Evolutionary conservation across 768 basidiomycete genomes (phyloP), one percentile per base, ranked within the genome.

Genomic region (Tylopilus plumbeoviolaceoides): DNA sequence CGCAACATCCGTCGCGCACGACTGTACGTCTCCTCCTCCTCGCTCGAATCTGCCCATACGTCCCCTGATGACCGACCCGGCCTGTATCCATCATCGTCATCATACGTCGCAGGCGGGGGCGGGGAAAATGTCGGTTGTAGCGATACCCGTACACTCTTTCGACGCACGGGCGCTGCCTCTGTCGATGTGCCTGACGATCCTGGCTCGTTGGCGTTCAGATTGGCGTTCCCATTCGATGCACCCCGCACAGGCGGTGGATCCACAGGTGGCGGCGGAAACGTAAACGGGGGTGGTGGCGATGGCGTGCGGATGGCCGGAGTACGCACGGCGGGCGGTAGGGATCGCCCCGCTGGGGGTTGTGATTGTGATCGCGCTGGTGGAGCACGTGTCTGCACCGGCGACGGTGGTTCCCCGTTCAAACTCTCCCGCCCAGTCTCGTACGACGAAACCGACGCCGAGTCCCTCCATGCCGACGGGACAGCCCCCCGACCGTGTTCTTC

Each of bases 81-180:
- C 18, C 47, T 50, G 45, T 57, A 53, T 28, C 30, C 56, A 8
- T 55, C 70, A 1, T 72, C 75, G 7, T 81, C 78, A 51, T 85
- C 77, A 23, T 80, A 79, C 43, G 78, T 65, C 35, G 82, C 83
- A 36, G 85, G 86, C 8, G 89, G 87, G 1, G 88, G 78, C 0
- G 82, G 71, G 7, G 86, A 86, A 65, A 86, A 89, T 31, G 86
- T 88, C 10, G 90, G 90, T 41, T 83, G 78, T 35, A 91, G 67
- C 27, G 86, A 88, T 47, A 92, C 84, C 7, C 90, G 75, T 31
- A 92, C 90, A 61, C 87, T 89, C 70, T 91, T 91, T 33, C 77
- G 64, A 11, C 80, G 67, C 2, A 8, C 48, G 0, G 71, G 48
- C 0, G 45, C 59, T 9, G 53, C 57, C 38, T 55, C 61, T 0